Evolutionary conservation across 371 early-diverging fungal genomes (phyloP).

Genomic region (Apophysomyces elegans): DNA sequence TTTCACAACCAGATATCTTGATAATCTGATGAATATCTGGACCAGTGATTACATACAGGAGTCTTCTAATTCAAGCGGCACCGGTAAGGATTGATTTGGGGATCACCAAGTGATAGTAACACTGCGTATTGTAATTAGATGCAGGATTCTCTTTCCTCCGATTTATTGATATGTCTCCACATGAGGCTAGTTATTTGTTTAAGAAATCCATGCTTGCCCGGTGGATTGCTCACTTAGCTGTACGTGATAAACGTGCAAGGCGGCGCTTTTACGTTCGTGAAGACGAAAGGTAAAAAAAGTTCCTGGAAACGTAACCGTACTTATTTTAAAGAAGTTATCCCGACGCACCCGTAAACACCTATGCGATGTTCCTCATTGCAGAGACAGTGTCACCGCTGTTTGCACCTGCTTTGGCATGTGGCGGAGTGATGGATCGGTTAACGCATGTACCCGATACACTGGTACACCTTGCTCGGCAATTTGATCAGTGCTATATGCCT

Average conservation of each 20-base stretch:
- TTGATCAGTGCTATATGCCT: slow-evolving; percentile 44
- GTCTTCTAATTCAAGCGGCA: slow-evolving; percentile 44
- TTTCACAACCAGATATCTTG: slow-evolving; percentile 51
- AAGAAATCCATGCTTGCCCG: slow-evolving; percentile 51
- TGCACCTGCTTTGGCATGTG: slow-evolving; percentile 22
- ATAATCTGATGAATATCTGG: slow-evolving; percentile 66
- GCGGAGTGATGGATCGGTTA: slow-evolving; percentile 36
- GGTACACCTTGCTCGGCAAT: slow-evolving; percentile 21
- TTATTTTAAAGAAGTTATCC: slow-evolving; percentile 19
- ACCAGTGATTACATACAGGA: slow-evolving; percentile 52
- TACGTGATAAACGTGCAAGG: slow-evolving; percentile 38
- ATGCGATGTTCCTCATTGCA: slow-evolving; percentile 48
- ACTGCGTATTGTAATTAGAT: slow-evolving; percentile 13
- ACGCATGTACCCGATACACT: slow-evolving; percentile 33
- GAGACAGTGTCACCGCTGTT: slow-evolving; percentile 40
- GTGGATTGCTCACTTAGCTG: slow-evolving; percentile 55
- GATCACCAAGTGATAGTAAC: too few species aligned
- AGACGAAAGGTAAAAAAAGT: slow-evolving; percentile 19
- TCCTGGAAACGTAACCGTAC: background rate
- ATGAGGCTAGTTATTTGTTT: slow-evolving; percentile 59
- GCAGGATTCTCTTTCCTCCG: slow-evolving; percentile 67
- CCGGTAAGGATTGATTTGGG: slow-evolving; percentile 20
- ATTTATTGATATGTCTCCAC: slow-evolving; percentile 61
- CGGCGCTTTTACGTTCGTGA: slow-evolving; percentile 40
- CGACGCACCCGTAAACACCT: slow-evolving; percentile 43